Evolutionary conservation across 164 flowering plant species (phyloP), one percentile per base, ranked within the genome.

Genomic region (Sextonia rubra): DNA sequence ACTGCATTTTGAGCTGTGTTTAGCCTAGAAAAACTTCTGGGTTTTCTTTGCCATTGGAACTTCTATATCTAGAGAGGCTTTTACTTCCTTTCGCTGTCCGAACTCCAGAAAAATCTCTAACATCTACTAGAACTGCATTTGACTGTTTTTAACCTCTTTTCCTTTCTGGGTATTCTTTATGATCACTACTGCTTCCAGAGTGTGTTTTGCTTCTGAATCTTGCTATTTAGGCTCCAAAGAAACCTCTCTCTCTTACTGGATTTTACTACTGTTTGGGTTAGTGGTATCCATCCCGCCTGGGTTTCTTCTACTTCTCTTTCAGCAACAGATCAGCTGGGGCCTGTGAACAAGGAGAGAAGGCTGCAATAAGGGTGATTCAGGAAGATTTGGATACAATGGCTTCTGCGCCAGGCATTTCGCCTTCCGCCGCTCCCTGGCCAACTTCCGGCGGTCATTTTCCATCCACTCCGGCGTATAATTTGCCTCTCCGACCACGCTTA

Each of bases 221-320:
- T 68, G 11, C 25, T 67, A 18, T 20, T 23, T 11, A 61, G 17
- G 15, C 22, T 23, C 26, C 17, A 44, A 30, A 49, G 12, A 24
- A 20, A 27, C 49, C 12, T 26, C 3, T 30, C 12, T 26, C 3
- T 30, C 62, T 55, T 73, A 27, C 48, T 48, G 12, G 5, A 23
- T 55, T 62, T 18, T 69, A 66, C 47, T 66, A 17, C 5, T 61
- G 27, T 37, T 7, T 37, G 44, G 58, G 58, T 63, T 48, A 94
- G 97, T 92, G 98, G 98, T 77, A 86, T 77, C 90, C 95, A 44
- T 88, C 92, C 47, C 79, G 92, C n/a, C 81, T 82, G 15, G 97
- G 98, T 22, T 77, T 81, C 79, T 92, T 82, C 86, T 94, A 88
- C 90, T 94, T 90, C 84, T 67, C 94, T 56, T 92, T 86, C 91